Percentiles rank a stretch among this genome's conserved stretches.
Conservation (phyloP, 192 early-diverging fungal genomes). For the Coemansia sp. region DNA sequence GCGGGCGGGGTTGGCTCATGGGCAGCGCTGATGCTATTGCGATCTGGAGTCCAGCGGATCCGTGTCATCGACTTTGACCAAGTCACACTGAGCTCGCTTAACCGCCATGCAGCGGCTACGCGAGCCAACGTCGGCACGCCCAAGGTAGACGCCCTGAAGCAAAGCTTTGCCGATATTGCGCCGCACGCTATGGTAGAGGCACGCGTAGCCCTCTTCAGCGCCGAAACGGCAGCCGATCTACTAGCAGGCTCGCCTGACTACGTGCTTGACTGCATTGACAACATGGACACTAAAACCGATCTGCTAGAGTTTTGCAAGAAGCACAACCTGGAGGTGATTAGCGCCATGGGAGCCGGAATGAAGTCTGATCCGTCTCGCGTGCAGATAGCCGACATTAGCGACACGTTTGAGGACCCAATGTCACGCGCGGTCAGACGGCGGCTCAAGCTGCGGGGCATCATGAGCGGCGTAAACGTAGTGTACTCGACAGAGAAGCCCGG, state of each 20-base stretch:
- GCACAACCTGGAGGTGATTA: constrained; percentile 76
- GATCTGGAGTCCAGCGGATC: constrained; percentile 84
- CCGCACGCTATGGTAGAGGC: constrained; percentile 84
- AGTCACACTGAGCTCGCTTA: constrained; percentile 91
- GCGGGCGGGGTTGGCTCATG: constrained; percentile 93
- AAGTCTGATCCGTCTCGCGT: constrained; percentile 96
- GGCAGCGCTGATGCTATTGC: constrained; percentile 88
- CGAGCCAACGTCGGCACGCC: constrained; percentile 88
- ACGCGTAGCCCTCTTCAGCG: constrained; percentile 73
- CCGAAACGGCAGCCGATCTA: constrained; percentile 67
- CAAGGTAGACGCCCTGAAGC: constrained; percentile 77
- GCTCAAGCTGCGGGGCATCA: constrained; percentile 72
- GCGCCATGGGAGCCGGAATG: constrained; percentile 97
- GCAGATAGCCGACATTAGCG: constrained; percentile 94
- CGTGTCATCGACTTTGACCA: constrained; percentile 98
- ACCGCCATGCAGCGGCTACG: constrained; percentile 92
- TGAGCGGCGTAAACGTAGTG: constrained; percentile 86
- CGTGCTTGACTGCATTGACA: constrained; percentile 92
- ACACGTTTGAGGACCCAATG: constrained; percentile 94
- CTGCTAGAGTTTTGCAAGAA: constrained; percentile 86
- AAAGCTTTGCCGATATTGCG: constrained; percentile 73
- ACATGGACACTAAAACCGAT: constrained; percentile 92
- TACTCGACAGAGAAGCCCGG: constrained; percentile 97
- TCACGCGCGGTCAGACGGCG: constrained; percentile 82
- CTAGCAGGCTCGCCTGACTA: constrained; percentile 73